Conservation (phyloP, 2,329 filamentous ascomycete genomes). For the Stachybotrys chartarum region DNA sequence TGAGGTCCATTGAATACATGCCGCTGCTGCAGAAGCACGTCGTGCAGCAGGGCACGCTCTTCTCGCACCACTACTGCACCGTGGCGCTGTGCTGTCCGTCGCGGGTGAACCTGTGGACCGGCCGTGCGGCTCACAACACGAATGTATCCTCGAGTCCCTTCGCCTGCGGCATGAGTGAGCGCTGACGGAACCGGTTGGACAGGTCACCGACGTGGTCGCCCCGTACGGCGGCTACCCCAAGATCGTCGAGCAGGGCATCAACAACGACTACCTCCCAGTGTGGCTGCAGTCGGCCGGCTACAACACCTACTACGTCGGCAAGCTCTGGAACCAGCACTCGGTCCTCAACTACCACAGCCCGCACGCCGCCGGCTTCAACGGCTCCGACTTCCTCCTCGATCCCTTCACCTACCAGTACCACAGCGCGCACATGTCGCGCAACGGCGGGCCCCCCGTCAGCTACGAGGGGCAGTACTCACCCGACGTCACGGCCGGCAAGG, state of each 20-base stretch:
- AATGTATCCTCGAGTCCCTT: too few species aligned
- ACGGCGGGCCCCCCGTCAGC: slow-evolving; percentile 44
- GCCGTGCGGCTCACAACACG: slow-evolving; percentile 36
- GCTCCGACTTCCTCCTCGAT: slow-evolving; percentile 51
- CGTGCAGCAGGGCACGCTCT: slow-evolving; percentile 14
- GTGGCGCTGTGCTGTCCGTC: slow-evolving; percentile 19
- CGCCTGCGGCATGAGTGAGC: too few species aligned
- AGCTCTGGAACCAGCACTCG: slow-evolving; percentile 44
- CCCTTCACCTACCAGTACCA: slow-evolving; percentile 62
- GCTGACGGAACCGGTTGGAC: too few species aligned
- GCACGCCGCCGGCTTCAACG: slow-evolving; percentile 40
- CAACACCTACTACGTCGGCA: slow-evolving; percentile 45
- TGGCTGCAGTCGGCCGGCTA: slow-evolving; percentile 44
- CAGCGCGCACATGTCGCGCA: slow-evolving; percentile 56
- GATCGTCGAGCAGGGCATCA: slow-evolving; percentile 39
- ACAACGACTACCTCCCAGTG: slow-evolving; percentile 38
- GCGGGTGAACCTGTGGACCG: slow-evolving; percentile 13
- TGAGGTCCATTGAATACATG: not conserved
- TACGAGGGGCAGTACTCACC: slow-evolving; percentile 45
- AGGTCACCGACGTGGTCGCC: slow-evolving; percentile 29
- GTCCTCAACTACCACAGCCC: slow-evolving; percentile 23
- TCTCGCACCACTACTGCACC: slow-evolving; percentile 19
- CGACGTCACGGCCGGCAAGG: slow-evolving; percentile 43
- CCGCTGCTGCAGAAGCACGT: slow-evolving; percentile 9
- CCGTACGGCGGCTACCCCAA: slow-evolving; percentile 27